Conservation (phyloP, 768 basidiomycete species). For the Pulveroboletus sp. region DNA sequence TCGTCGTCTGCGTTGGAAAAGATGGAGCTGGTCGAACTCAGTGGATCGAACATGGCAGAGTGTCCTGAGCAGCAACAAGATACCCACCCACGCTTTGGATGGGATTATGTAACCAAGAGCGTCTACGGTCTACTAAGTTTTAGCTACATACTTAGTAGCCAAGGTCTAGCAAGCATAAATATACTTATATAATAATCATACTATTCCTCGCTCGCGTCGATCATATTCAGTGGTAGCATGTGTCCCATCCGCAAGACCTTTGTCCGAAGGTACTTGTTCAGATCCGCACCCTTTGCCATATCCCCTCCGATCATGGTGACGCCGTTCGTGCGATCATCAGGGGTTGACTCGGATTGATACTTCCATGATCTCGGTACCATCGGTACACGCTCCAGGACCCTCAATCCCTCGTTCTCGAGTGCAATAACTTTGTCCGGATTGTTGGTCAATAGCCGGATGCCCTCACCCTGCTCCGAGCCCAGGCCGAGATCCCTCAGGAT, state of each 20-base stretch:
- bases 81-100: background rate
- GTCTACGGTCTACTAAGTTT: too few species aligned
- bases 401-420: slow-evolving; percentile 76
- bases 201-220: slow-evolving; percentile 8
- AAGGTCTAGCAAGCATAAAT: too few species aligned
- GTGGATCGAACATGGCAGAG: slow-evolving; percentile 66
- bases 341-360: slow-evolving; percentile 20
- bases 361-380: slow-evolving; percentile 95
- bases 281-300: slow-evolving; percentile 73
- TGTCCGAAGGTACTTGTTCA: slow-evolving; percentile 93
- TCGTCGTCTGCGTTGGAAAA: slow-evolving; percentile 51
- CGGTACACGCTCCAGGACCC: slow-evolving; percentile 78
- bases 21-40: slow-evolving; percentile 51
- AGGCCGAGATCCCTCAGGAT: slow-evolving; percentile 88
- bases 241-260: slow-evolving; percentile 99
- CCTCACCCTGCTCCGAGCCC: slow-evolving; percentile 51
- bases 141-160: too few species aligned
- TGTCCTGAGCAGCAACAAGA: background rate
- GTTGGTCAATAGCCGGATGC: slow-evolving; percentile 86
- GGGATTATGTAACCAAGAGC: slow-evolving; percentile 17
- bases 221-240: slow-evolving; percentile 58
- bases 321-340: slow-evolving; percentile 46
- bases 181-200: too few species aligned
- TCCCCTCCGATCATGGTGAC: slow-evolving; percentile 82
- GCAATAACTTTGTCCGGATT: slow-evolving; percentile 97